Evolutionary conservation across 2,329 filamentous ascomycete genomes (phyloP), one percentile per base, ranked within the genome.

Genomic region (Alternaria burnsii): DNA sequence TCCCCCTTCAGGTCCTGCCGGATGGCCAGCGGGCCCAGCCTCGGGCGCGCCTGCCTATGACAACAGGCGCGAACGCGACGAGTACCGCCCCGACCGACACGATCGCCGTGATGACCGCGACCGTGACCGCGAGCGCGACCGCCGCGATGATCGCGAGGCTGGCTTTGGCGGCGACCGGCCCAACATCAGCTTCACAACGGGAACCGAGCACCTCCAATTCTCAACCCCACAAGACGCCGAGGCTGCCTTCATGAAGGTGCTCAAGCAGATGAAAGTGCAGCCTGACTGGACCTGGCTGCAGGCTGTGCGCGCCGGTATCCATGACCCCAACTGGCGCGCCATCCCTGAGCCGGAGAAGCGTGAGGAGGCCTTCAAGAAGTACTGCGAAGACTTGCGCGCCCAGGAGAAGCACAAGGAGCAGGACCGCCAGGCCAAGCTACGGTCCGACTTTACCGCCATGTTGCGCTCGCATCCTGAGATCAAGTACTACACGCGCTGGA

Each of bases 401-500:
- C 92, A 97, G 82, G 95, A 99, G 82, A 95, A 96, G 83, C 93
- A 96, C 79, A 91, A 91, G 70, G 94, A 94, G 75, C 94, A 97
- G 80, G 94, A 98, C 81, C 90, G 95, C 76, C 86, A 97, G 78
- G 86, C 92, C 71, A 98, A 97, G 83, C 86, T 98, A 74, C 92
- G 93, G 73, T 86, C 91, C 79, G 95, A 98, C 83, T 99, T 99
- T 80, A 91, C 91, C 69, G 94, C 90, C 56, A 99, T 99, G 95
- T 86, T 99, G 68, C 93, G 91, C 80, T 94, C 93, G 68, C 94
- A 99, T 78, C 93, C 94, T 62, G 95, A 99, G 79, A 98, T 99
- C 80, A 95, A 94, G 79, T 89, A 97, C 78, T 97, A 96, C 79
- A 97, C 94, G 42, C 91, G 93, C 63, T 99, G 95, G 95, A 97